Evolutionary conservation across 2,329 filamentous ascomycete species (phyloP), one percentile per base, ranked within the genome.

Genomic region (Nannizzia gypsea): DNA sequence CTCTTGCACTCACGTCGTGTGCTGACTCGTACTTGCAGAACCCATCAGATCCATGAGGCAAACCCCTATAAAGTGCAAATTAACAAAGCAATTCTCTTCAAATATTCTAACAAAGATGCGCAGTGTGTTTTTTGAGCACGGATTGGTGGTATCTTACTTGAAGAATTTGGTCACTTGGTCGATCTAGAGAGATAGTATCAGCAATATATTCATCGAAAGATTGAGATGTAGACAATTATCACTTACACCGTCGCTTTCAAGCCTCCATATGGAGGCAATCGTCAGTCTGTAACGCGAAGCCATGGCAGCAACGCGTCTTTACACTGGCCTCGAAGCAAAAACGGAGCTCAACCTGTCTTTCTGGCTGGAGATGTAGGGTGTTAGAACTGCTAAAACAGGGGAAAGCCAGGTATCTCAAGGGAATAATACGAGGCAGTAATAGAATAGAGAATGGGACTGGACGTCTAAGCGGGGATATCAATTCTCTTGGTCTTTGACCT

Each of bases 211-310:
- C 20, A 17, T 11, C n/a, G 20, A 24, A 11, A 1, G 26, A 36
- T 36, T 36, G 6, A 42, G 36, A 28, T 38, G 42, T 22, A 20
- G n/a, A 56, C 28, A 17, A 22, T 40, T 11, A 40, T 31, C 6
- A 60, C 67, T 61, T 65, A 73, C 70, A 13, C 65, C 70, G 17
- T 68, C 66, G 6, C 63, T 62, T 38, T 72, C 70, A 34, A 73
- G 71, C 0, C 62, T 67, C 68, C 69, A 72, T 46, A 67, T 69
- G 0, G 70, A 72, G 1, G 68, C 70, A 26, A 72, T 48, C 0
- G 66, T 70, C 50, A 71, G 36, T 2, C 64, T 64, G 42, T 67
- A 63, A 11, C 52, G 17, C 26, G 57, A 57, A 50, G 61, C 60
- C 62, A 65, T 64, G 24, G n/a, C 31, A 26, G 15, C 4, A n/a